phyloP scores from a whole-genome alignment of 23 red algal species.

The Gracilaria domingensis region DNA sequence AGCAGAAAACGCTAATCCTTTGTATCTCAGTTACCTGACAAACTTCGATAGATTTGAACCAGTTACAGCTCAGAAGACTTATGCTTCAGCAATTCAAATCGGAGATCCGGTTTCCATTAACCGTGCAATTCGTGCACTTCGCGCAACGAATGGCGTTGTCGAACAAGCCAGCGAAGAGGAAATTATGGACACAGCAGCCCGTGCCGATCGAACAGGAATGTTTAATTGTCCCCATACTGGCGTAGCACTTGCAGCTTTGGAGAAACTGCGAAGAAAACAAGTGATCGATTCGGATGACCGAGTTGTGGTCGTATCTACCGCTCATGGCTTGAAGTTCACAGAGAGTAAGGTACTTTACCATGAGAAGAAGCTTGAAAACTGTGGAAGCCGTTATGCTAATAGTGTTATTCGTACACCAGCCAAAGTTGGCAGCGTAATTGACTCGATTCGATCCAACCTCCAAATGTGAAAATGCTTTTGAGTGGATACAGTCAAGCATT shows the following conservation, averaged over 20 bases:
- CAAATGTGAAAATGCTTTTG: constrained; percentile 18
- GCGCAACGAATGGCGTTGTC: constrained; percentile 89
- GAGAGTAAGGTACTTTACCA: constrained; percentile 96
- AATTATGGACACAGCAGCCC: constrained; percentile 93
- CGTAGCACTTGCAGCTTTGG: constrained; percentile 96
- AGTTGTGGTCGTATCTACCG: constrained; percentile 95
- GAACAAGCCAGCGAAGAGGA: constrained; percentile 98
- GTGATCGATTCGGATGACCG: constrained; percentile 83
- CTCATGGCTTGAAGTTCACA: constrained; percentile 99
- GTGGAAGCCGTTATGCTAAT: constrained; percentile 83
- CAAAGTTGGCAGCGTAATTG: constrained; percentile 84
- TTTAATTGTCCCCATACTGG: constrained; percentile 99
- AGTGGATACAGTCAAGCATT: not conserved
- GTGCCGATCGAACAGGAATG: constrained; percentile 98
- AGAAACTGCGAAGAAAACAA: constrained; percentile 85
- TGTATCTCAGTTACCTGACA: constrained; percentile 88
- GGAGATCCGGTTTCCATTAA: constrained; percentile 97
- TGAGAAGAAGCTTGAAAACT: constrained; percentile 94
- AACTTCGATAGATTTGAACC: constrained; percentile 79
- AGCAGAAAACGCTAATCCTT: constrained; percentile 97
- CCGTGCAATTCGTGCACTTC: constrained; percentile 90
- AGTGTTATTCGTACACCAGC: constrained; percentile 87
- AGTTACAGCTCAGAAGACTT: constrained; percentile 82
- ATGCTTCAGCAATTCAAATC: constrained; percentile 98
- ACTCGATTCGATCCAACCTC: constrained; percentile 80